Evolutionary conservation across 441 rosid species (phyloP).

Genomic region (Syzygium syzygioides): DNA sequence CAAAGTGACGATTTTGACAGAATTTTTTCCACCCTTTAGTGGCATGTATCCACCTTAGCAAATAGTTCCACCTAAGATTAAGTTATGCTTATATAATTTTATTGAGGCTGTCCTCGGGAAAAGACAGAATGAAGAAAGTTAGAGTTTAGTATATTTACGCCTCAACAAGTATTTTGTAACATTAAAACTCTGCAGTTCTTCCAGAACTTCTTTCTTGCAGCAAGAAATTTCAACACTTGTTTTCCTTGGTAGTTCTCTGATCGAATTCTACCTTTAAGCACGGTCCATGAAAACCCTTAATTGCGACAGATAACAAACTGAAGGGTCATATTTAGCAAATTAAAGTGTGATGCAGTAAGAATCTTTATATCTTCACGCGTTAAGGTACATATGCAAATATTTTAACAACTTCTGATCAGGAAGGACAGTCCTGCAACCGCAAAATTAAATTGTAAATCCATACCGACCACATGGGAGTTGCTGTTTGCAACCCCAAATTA

Average conservation of each 20-base stretch:
- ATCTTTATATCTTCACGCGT: not conserved
- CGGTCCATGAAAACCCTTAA: not conserved
- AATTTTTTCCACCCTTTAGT: not conserved
- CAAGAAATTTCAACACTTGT: not conserved
- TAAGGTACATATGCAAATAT: not conserved
- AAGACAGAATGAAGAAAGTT: not conserved
- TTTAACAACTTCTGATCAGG: not conserved
- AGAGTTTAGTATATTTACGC: not conserved
- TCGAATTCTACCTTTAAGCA: not conserved
- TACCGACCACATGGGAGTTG: not conserved
- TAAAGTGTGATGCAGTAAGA: not conserved
- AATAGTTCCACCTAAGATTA: not conserved
- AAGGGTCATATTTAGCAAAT: not conserved
- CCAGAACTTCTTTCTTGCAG: not conserved
- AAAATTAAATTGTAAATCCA: not conserved
- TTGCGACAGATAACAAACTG: not conserved
- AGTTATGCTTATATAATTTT: not conserved
- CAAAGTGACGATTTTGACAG: not conserved
- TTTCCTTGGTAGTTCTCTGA: not conserved
- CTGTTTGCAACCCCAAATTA: not conserved
- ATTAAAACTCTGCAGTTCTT: not conserved
- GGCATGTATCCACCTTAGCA: not conserved
- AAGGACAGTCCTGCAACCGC: not conserved
- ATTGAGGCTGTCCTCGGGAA: not conserved
- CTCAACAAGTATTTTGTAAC: not conserved